phyloP scores from a whole-genome alignment of 1,139 yeast species.

The Blastobotrys serpentis region DNA sequence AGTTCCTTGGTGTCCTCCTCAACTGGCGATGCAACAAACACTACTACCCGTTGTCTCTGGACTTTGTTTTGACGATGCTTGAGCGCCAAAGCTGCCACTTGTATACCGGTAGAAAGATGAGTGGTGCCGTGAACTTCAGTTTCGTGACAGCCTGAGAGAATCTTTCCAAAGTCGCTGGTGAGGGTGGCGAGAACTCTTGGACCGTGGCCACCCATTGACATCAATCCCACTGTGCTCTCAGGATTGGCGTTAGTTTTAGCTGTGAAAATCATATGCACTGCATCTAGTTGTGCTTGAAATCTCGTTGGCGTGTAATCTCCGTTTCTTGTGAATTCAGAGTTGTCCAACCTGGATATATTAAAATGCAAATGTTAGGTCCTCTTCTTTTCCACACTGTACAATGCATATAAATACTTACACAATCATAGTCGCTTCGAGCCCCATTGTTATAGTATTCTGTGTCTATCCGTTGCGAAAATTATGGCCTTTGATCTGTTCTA shows the following conservation, averaged over 20 bases:
- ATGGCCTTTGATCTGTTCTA: conserved; percentile 1
- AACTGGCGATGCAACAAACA: conserved; percentile 88
- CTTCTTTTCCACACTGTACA: neutral
- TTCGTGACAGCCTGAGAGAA: conserved; percentile 83
- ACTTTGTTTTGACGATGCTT: conserved; percentile 94
- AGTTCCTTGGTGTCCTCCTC: conserved; percentile 67
- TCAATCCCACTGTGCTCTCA: conserved; percentile 87
- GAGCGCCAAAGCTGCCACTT: conserved; percentile 94
- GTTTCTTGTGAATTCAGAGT: conserved; percentile 92
- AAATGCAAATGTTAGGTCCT: neutral
- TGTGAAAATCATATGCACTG: conserved; percentile 86
- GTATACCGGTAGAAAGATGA: conserved; percentile 81
- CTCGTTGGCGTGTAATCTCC: conserved; percentile 91
- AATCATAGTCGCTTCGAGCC: conserved; percentile 93
- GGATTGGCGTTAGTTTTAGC: conserved; percentile 87
- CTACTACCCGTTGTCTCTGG: conserved; percentile 86
- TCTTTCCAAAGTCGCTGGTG: conserved; percentile 84
- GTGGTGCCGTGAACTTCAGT: conserved; percentile 68
- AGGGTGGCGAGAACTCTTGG: conserved; percentile 86
- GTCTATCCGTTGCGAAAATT: neutral
- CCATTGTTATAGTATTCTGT: conserved; percentile 50
- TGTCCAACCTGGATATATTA: conserved; percentile 57
- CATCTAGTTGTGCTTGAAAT: conserved; percentile 88
- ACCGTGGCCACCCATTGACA: conserved; percentile 81
- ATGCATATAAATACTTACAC: conserved; percentile 50